phyloP scores from a whole-genome alignment of 1,284 basidiomycete genomes.

The Gomphus bonarii region DNA sequence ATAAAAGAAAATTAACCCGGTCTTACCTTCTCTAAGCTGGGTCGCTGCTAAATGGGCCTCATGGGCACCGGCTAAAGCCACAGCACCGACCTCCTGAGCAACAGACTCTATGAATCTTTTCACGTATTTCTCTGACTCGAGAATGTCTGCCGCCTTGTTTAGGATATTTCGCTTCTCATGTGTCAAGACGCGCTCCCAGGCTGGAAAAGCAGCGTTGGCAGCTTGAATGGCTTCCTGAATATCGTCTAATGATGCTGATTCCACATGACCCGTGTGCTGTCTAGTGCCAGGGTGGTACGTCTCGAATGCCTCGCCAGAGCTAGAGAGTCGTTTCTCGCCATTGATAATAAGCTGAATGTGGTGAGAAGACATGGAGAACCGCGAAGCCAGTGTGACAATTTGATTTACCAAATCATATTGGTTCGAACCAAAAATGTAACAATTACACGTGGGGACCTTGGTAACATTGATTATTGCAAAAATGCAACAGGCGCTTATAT shows the following conservation, averaged over 20 bases:
- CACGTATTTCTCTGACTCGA: slow-evolving; percentile 31
- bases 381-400: too few species aligned
- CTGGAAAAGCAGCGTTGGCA: slow-evolving; percentile 35
- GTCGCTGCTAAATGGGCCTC: slow-evolving; percentile 14
- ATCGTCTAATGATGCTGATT: slow-evolving; percentile 15
- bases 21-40: slow-evolving; percentile 12
- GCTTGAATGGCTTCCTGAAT: slow-evolving; percentile 32
- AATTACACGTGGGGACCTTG: too few species aligned
- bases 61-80: slow-evolving; percentile 17
- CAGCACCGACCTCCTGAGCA: slow-evolving; percentile 31
- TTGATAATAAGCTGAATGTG: slow-evolving; percentile 21
- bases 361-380: not conserved
- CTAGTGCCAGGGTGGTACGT: slow-evolving; percentile 34
- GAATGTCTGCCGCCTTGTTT: slow-evolving; percentile 34
- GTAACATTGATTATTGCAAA: too few species aligned
- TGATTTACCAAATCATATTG: too few species aligned
- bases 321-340: slow-evolving; percentile 26
- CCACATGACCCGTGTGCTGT: slow-evolving; percentile 30
- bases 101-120: slow-evolving; percentile 24
- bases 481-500: too few species aligned
- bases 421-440: too few species aligned
- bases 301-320: slow-evolving; percentile 31
- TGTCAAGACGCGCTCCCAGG: slow-evolving; percentile 35
- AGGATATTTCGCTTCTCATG: slow-evolving; percentile 33
- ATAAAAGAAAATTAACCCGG: not conserved